These are phyloP conservation scores for Capsicum baccatum DNA, from an alignment of 257 asterid species.

Conservation along the genomic window DNA sequence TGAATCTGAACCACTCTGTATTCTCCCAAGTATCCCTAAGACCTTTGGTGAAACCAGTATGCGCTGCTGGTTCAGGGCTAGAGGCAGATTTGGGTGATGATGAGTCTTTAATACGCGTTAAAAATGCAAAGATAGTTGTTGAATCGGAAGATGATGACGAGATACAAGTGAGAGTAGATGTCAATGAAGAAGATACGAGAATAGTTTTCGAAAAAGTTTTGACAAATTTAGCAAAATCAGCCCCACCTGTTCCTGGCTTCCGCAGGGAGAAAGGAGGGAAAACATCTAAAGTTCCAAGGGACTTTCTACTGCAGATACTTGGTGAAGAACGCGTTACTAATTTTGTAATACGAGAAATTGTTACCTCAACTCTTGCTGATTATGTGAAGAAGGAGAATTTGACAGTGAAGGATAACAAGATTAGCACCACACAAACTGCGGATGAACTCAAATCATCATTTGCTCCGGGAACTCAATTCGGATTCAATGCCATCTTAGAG, in stretches of 20 bases:
- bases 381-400: constrained; percentile 77
- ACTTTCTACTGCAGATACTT: constrained; percentile 68
- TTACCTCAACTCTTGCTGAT: constrained; percentile 66
- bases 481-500: constrained; percentile 74
- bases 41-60: constrained; percentile 14
- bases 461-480: constrained; percentile 69
- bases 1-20: not conserved
- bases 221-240: constrained; percentile 67
- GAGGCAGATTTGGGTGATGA: constrained; percentile 60
- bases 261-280: constrained; percentile 79
- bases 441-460: constrained; percentile 69
- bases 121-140: constrained; percentile 54
- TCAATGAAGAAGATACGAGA: constrained; percentile 69
- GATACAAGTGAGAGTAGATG: constrained; percentile 81
- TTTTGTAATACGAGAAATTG: constrained; percentile 73
- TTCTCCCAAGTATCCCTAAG: not conserved
- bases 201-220: constrained; percentile 67
- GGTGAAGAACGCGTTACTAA: constrained; percentile 78
- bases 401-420: constrained; percentile 68
- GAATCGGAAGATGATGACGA: constrained; percentile 64
- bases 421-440: constrained; percentile 68
- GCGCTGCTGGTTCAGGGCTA: constrained; percentile 33
- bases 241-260: constrained; percentile 91
- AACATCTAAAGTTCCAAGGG: constrained; percentile 61
- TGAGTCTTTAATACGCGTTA: constrained; percentile 40